A percentile compares a stretch with the other conserved stretches of the same genome.
Evolutionary conservation across 2,329 filamentous ascomycete genomes (phyloP).

Genomic region (Fusarium kyushuense): DNA sequence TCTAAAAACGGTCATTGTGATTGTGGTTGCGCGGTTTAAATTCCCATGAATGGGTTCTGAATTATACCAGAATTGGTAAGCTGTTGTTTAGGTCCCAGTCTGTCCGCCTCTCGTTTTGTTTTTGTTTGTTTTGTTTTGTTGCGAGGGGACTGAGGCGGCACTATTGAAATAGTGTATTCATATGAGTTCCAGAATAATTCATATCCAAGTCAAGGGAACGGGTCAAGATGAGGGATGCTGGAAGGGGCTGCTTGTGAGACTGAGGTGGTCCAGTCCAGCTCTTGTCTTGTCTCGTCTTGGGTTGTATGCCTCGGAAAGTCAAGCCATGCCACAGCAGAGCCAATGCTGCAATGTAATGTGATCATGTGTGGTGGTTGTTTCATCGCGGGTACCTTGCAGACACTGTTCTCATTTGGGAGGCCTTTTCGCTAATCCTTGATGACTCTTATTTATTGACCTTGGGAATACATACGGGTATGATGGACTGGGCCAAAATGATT

Average conservation of each 20-base stretch:
- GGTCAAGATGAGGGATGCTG: slow-evolving; percentile 12
- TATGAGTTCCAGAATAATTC: slow-evolving; percentile 33
- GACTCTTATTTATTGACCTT: slow-evolving; percentile 2
- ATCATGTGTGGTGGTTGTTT: slow-evolving; percentile 20
- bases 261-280: slow-evolving; percentile 1
- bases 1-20: slow-evolving; percentile 1
- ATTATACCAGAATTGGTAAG: not conserved
- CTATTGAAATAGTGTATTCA: slow-evolving; percentile 9
- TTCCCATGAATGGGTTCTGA: not conserved
- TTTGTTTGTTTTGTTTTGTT: slow-evolving; percentile 6
- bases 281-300: not conserved
- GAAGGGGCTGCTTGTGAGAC: slow-evolving; percentile 13
- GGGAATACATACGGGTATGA: not conserved
- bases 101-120: slow-evolving; percentile 5
- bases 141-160: slow-evolving; percentile 11
- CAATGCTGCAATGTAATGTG: slow-evolving; percentile 11
- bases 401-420: slow-evolving; percentile 18
- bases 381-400: slow-evolving; percentile 47
- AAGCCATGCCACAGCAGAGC: slow-evolving; percentile 1
- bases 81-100: not conserved
- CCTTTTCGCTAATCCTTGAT: slow-evolving; percentile 27
- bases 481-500: slow-evolving; percentile 36
- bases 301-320: not conserved
- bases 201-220: slow-evolving; percentile 9
- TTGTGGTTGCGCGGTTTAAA: slow-evolving; percentile 29